A percentile compares a stretch with the other conserved stretches of the same genome.
Evolutionary conservation across 495 filamentous ascomycete genomes (phyloP).

Genomic region (Penicillium taxi): DNA sequence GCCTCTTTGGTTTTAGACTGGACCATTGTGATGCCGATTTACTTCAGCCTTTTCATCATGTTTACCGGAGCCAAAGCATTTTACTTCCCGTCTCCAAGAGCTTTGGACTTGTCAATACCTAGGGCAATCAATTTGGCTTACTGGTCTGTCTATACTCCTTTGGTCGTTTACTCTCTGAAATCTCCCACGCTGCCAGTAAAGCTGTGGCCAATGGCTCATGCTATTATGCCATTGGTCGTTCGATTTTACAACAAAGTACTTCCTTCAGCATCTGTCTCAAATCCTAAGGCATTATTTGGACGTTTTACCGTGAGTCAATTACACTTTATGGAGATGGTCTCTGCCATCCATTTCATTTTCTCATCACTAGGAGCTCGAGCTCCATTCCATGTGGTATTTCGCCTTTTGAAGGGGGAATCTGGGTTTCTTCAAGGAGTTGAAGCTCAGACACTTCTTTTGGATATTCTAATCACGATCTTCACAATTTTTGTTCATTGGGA

Average conservation of each 20-base stretch:
- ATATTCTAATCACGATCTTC: not conserved
- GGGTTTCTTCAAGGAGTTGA: too few relatives aligned
- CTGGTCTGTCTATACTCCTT: not conserved
- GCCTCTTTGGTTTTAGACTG: constrained; percentile 6
- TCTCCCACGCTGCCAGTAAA: constrained; percentile 1
- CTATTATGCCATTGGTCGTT: not conserved
- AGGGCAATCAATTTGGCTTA: constrained; percentile 3
- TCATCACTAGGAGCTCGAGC: too few relatives aligned
- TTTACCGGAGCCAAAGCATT: constrained; percentile 4
- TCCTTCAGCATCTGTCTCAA: too few relatives aligned
- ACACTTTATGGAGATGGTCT: too few relatives aligned
- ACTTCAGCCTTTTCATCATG: constrained; percentile 11
- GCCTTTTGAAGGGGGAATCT: too few relatives aligned
- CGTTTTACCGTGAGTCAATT: too few relatives aligned
- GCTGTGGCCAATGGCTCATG: constrained; percentile 2
- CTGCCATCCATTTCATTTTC: too few relatives aligned
- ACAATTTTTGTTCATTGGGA: constrained; percentile 4
- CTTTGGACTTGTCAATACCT: constrained; percentile 6
- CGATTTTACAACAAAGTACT: not conserved
- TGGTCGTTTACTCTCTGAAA: not conserved
- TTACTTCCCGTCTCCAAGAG: constrained; percentile 14
- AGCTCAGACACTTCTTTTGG: constrained; percentile 1
- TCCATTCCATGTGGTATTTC: too few relatives aligned
- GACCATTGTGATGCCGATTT: constrained; percentile 6
- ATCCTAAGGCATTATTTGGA: too few relatives aligned